Conservation (phyloP, 2,329 filamentous ascomycete genomes). For the Didymella sp. region DNA sequence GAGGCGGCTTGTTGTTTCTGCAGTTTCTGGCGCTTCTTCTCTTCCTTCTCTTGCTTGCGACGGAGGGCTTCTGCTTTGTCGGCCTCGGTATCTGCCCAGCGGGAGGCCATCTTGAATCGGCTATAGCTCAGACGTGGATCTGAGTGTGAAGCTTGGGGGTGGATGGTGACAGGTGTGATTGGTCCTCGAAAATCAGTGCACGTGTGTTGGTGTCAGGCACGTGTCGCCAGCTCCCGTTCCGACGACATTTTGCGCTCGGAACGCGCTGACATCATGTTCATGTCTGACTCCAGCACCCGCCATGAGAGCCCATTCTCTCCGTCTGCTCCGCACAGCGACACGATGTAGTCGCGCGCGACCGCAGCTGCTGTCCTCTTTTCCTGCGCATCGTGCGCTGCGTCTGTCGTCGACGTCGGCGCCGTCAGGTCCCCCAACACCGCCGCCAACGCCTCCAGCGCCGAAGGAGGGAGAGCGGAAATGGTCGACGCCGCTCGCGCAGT, state of each 20-base stretch:
- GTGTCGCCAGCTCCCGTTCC: constrained; percentile 39
- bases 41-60: constrained; percentile 82
- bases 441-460: constrained; percentile 21
- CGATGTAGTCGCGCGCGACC: constrained; percentile 25
- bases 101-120: constrained; percentile 62
- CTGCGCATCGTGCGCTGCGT: constrained; percentile 40
- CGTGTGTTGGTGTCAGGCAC: constrained; percentile 1
- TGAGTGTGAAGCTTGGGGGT: no score
- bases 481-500: constrained; percentile 92
- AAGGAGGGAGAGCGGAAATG: constrained; percentile 63
- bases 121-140: no score
- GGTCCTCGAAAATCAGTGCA: not conserved
- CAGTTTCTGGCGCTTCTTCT: constrained; percentile 83
- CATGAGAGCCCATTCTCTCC: constrained; percentile 44
- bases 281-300: constrained; percentile 30
- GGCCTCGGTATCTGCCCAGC: constrained; percentile 87
- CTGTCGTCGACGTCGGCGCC: constrained; percentile 44
- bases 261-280: constrained; percentile 41
- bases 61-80: constrained; percentile 77
- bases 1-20: constrained; percentile 78
- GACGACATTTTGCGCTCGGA: constrained; percentile 36
- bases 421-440: constrained; percentile 21
- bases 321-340: constrained; percentile 32
- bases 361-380: constrained; percentile 10
- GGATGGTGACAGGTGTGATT: not conserved